A percentile compares a stretch with the other conserved stretches of the same genome.
phyloP scores from a whole-genome alignment of 495 filamentous ascomycete species.

The Entonaema liquescens region DNA sequence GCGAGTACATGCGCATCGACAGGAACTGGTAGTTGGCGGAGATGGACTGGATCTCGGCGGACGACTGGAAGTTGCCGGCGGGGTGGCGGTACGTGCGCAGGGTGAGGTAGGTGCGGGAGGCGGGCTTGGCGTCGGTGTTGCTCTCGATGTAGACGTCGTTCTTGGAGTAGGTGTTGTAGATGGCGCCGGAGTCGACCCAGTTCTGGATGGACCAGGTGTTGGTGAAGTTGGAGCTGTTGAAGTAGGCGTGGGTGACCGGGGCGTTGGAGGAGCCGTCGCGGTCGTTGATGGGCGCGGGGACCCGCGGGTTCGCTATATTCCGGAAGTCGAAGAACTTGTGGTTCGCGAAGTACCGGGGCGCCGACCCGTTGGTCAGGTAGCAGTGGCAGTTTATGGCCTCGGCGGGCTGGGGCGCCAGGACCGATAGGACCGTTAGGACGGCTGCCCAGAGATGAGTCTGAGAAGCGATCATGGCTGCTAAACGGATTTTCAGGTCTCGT shows the following conservation, averaged over 20 bases:
- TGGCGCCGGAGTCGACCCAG: constrained; percentile 60
- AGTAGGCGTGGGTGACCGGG: constrained; percentile 51
- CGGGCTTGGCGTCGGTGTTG: constrained; percentile 44
- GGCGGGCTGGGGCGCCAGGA: background rate
- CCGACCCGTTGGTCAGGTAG: constrained; percentile 55
- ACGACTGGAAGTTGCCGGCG: constrained; percentile 45
- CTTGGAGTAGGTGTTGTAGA: constrained; percentile 67
- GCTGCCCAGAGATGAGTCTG: background rate
- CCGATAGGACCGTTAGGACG: background rate
- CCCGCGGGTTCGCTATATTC: constrained; percentile 51
- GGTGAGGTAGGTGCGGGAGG: constrained; percentile 57
- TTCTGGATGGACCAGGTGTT: constrained; percentile 66
- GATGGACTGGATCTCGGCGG: constrained; percentile 69
- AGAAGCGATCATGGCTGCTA: constrained; percentile 18
- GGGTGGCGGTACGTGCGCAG: constrained; percentile 61
- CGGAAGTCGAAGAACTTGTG: constrained; percentile 77
- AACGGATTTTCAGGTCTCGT: constrained; percentile 8
- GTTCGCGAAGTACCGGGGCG: constrained; percentile 64
- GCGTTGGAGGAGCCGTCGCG: constrained; percentile 40
- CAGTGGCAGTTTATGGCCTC: constrained; percentile 52
- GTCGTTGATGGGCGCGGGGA: constrained; percentile 49
- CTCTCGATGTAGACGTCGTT: constrained; percentile 70
- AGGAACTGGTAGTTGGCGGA: constrained; percentile 63
- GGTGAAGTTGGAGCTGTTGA: constrained; percentile 51
- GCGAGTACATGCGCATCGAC: constrained; percentile 68